Conservation (phyloP, 495 filamentous ascomycete genomes). For the Peziza echinospora region DNA sequence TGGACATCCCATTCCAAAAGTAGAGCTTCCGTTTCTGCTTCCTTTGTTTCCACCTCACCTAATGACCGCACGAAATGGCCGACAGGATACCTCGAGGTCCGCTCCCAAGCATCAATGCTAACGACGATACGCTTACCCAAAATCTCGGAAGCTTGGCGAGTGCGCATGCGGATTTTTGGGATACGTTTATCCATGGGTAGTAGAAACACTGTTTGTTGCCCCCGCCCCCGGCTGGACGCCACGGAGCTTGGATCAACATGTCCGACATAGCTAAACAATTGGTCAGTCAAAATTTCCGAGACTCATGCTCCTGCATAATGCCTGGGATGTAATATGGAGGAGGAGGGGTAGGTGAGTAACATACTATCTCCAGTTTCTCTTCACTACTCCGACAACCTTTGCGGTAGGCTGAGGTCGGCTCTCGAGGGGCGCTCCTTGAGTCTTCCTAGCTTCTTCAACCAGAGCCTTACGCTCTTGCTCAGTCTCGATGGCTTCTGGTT, state of each 20-base stretch:
- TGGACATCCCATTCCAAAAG: conserved; percentile 92
- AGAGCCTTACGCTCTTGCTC: conserved; percentile 68
- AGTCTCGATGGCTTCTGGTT: conserved; percentile 48
- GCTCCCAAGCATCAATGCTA: conserved; percentile 86
- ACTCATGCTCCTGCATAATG: background rate
- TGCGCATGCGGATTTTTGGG: conserved; percentile 83
- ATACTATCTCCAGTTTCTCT: conserved; percentile 86
- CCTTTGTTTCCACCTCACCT: conserved; percentile 84
- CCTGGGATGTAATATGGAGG: background rate
- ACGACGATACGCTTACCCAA: conserved; percentile 85
- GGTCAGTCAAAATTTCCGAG: background rate
- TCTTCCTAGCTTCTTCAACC: conserved; percentile 73
- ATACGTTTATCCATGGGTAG: conserved; percentile 95
- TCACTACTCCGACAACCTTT: conserved; percentile 74
- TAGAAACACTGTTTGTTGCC: conserved; percentile 80
- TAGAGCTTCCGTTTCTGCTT: conserved; percentile 84
- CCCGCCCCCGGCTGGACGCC: conserved; percentile 45
- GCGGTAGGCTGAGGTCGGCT: conserved; percentile 76
- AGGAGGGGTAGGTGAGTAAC: background rate
- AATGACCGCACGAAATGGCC: conserved; percentile 88
- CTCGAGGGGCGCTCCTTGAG: conserved; percentile 56
- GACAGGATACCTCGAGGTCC: conserved; percentile 72
- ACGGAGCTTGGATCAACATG: conserved; percentile 78
- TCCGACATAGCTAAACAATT: conserved; percentile 39
- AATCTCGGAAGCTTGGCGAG: conserved; percentile 68